Conservation (phyloP, 2,329 filamentous ascomycete genomes). For the Zasmidium citrigriseum region DNA sequence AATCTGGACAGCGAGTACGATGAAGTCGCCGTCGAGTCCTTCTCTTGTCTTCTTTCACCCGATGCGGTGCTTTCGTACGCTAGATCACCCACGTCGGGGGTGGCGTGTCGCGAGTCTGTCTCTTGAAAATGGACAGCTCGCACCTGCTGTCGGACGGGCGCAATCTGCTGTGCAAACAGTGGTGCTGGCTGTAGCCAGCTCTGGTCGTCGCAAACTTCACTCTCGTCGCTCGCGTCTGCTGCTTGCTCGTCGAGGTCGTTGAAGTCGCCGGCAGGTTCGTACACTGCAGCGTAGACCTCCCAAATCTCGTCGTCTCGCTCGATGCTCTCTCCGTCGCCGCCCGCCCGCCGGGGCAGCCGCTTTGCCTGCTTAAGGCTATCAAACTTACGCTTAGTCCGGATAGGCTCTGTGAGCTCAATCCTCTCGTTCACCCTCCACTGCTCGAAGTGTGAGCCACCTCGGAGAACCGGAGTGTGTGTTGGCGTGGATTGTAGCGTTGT, state of each 20-base stretch:
- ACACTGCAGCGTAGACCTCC: constrained; percentile 35
- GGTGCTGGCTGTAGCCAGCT: background rate
- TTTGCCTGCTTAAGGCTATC: constrained; percentile 29
- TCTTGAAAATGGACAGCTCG: background rate
- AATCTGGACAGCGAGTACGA: constrained; percentile 30
- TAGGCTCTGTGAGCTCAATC: constrained; percentile 11
- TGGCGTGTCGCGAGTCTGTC: background rate
- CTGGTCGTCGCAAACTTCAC: background rate
- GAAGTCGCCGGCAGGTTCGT: constrained; percentile 13
- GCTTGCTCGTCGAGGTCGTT: background rate
- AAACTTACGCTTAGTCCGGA: constrained; percentile 35
- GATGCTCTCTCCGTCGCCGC: constrained; percentile 8
- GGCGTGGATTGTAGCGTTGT: constrained; percentile 28
- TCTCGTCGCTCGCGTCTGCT: background rate
- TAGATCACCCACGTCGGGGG: background rate
- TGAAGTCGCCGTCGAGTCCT: constrained; percentile 18
- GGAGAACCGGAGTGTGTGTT: constrained; percentile 22
- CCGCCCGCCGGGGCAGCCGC: constrained; percentile 28
- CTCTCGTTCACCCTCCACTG: constrained; percentile 8
- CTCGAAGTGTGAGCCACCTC: constrained; percentile 10
- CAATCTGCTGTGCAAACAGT: background rate
- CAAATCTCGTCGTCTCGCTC: constrained; percentile 23
- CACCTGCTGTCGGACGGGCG: background rate
- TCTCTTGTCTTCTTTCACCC: background rate
- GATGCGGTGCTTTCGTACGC: background rate